A percentile compares a stretch with the other conserved stretches of the same genome.
These are phyloP conservation scores for Trichocomaceae sp. DNA, from an alignment of 2,329 filamentous ascomycete species.

Conservation along the genomic window DNA sequence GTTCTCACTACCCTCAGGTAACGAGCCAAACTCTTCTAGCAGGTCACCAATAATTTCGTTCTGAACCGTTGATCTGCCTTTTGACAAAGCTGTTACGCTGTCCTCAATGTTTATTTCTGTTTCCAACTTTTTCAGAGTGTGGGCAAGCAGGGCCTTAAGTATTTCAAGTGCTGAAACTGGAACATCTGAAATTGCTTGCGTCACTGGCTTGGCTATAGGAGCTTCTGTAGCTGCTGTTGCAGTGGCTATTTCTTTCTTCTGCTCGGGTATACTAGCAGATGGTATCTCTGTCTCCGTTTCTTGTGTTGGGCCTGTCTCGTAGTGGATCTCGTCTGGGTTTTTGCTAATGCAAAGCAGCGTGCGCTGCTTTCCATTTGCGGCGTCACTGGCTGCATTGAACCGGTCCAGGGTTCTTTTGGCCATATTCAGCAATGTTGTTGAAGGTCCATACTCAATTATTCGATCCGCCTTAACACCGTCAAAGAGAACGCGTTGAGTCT, in stretches of 20 bases:
- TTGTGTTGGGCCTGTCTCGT: conserved; percentile 89
- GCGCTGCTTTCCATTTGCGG: conserved; percentile 50
- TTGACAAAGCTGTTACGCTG: conserved; percentile 81
- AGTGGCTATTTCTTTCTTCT: conserved; percentile 45
- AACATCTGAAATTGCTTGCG: conserved; percentile 74
- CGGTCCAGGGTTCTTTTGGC: conserved; percentile 89
- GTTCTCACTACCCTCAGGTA: conserved; percentile 96
- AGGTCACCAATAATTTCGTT: conserved; percentile 98
- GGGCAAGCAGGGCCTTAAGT: conserved; percentile 78
- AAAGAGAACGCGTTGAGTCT: conserved; percentile 98
- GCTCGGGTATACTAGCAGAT: conserved; percentile 61
- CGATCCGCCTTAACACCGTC: conserved; percentile 92
- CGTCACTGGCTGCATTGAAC: conserved; percentile 98
- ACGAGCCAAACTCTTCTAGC: conserved; percentile 96
- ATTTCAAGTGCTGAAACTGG: conserved; percentile 86
- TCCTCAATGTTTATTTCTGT: conserved; percentile 84
- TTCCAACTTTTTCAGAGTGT: conserved; percentile 93
- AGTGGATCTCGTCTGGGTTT: conserved; percentile 98
- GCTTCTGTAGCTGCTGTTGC: conserved; percentile 46
- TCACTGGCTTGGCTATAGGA: conserved; percentile 55
- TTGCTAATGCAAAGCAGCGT: conserved; percentile 99
- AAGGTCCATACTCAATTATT: conserved; percentile 98
- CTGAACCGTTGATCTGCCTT: conserved; percentile 95
- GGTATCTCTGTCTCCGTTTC: background rate
- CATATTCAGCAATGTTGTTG: conserved; percentile 99